A percentile compares a stretch with the other conserved stretches of the same genome.
phyloP scores from a whole-genome alignment of 768 basidiomycete species.

The Leccinum variicolor region DNA sequence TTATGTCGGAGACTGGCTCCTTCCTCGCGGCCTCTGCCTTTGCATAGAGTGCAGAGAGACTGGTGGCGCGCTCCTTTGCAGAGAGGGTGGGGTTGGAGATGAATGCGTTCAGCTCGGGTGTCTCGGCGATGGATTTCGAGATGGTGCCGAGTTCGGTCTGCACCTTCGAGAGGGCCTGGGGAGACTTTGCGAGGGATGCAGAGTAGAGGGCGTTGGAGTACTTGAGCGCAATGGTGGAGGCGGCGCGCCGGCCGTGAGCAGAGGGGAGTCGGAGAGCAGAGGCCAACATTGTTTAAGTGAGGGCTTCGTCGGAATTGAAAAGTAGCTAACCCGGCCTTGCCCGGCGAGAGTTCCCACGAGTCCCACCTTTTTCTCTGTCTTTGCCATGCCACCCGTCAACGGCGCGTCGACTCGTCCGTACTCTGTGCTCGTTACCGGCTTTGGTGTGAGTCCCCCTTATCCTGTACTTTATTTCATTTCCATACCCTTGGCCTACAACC shows the following conservation, averaged over 20 bases:
- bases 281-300: constrained; percentile 56
- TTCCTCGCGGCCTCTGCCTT: constrained; percentile 70
- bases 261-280: constrained; percentile 51
- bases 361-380: neutral
- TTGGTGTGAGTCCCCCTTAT: constrained; percentile 44
- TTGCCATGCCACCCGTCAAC: constrained; percentile 32
- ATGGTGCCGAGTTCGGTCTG: constrained; percentile 78
- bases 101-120: constrained; percentile 65
- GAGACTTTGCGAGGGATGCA: constrained; percentile 80
- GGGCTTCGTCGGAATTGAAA: constrained; percentile 8
- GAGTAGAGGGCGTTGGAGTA: constrained; percentile 82
- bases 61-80: constrained; percentile 64
- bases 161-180: constrained; percentile 78
- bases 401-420: constrained; percentile 32
- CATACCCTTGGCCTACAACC: constrained; percentile 11
- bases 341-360: constrained; percentile 11
- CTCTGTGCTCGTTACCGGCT: constrained; percentile 49
- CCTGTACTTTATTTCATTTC: constrained; percentile 22
- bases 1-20: constrained; percentile 77
- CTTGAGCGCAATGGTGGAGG: constrained; percentile 74
- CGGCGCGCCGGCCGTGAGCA: constrained; percentile 55
- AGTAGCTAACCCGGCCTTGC: constrained; percentile 3
- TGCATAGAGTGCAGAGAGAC: constrained; percentile 64
- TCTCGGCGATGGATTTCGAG: constrained; percentile 62
- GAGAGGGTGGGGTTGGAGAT: constrained; percentile 92